A percentile compares a stretch with the other conserved stretches of the same genome.
phyloP scores from a whole-genome alignment of 1,139 yeast genomes.

The Wickerhamomyces sp. region DNA sequence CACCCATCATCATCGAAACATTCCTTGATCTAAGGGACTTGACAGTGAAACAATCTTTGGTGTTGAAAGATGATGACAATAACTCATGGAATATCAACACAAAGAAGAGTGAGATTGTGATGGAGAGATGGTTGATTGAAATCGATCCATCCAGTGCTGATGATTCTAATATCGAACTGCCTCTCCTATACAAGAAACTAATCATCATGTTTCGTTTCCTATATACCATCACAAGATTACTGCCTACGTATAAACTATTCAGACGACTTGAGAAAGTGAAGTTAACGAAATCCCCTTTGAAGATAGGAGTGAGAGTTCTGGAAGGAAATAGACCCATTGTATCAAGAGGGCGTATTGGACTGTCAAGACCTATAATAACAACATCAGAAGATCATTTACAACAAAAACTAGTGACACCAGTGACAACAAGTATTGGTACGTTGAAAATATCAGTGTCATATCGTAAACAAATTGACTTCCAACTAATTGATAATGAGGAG shows the following conservation, averaged over 20 bases:
- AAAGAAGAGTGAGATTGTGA: slow-evolving; percentile 71
- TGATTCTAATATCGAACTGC: slow-evolving; percentile 44
- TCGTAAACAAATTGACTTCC: slow-evolving; percentile 65
- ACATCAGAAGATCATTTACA: slow-evolving; percentile 43
- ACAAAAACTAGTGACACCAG: slow-evolving; percentile 60
- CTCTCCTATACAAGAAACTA: slow-evolving; percentile 69
- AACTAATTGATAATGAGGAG: slow-evolving; percentile 62
- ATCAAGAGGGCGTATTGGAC: slow-evolving; percentile 80
- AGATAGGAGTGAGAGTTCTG: slow-evolving; percentile 55
- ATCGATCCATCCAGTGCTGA: slow-evolving; percentile 41
- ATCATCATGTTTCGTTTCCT: slow-evolving; percentile 70
- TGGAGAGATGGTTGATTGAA: slow-evolving; percentile 91
- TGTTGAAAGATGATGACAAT: slow-evolving; percentile 49
- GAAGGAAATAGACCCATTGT: slow-evolving; percentile 77
- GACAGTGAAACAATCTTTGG: slow-evolving; percentile 55
- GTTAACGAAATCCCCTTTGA: slow-evolving; percentile 34
- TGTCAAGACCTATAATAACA: slow-evolving; percentile 59
- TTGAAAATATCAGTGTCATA: slow-evolving; percentile 74
- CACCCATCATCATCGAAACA: slow-evolving; percentile 80
- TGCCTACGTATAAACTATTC: slow-evolving; percentile 65
- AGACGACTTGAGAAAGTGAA: slow-evolving; percentile 35
- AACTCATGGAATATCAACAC: slow-evolving; percentile 49
- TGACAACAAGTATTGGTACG: slow-evolving; percentile 71
- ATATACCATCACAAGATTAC: slow-evolving; percentile 57
- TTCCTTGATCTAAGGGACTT: slow-evolving; percentile 67